Percentiles rank a stretch among this genome's conserved stretches.
Evolutionary conservation across 805 yeast genomes (phyloP).

Genomic region (Saturnispora ahearnii): DNA sequence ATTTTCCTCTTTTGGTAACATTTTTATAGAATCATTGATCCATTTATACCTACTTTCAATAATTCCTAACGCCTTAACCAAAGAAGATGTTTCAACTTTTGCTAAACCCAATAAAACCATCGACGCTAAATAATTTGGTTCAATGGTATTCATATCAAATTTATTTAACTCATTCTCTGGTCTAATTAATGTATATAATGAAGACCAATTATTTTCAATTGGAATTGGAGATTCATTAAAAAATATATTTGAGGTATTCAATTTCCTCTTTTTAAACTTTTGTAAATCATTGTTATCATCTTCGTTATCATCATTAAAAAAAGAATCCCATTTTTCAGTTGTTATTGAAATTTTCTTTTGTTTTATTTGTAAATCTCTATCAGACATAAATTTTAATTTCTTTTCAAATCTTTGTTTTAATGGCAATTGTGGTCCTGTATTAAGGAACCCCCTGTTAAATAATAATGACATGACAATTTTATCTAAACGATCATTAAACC

Average conservation of each 20-base stretch:
- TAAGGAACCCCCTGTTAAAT: slow-evolving; percentile 27
- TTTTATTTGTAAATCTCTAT: slow-evolving; percentile 22
- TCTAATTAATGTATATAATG: slow-evolving; percentile 60
- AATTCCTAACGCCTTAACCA: slow-evolving; percentile 61
- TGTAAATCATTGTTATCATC: slow-evolving; percentile 17
- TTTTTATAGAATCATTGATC: slow-evolving; percentile 22
- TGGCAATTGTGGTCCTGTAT: slow-evolving; percentile 20
- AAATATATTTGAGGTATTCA: slow-evolving; percentile 16
- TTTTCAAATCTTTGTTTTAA: slow-evolving; percentile 27
- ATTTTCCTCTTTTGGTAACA: neutral
- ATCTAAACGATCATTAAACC: slow-evolving; percentile 31
- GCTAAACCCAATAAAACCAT: slow-evolving; percentile 62
- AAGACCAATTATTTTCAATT: slow-evolving; percentile 41
- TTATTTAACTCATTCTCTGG: slow-evolving; percentile 45
- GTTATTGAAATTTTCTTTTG: slow-evolving; percentile 22
- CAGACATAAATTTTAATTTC: slow-evolving; percentile 26
- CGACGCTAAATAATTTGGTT: slow-evolving; percentile 51
- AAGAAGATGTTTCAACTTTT: slow-evolving; percentile 40
- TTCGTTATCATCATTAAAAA: slow-evolving; percentile 34
- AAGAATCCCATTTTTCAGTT: slow-evolving; percentile 30
- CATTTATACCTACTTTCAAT: slow-evolving; percentile 53
- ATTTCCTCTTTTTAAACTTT: slow-evolving; percentile 18
- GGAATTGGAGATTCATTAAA: slow-evolving; percentile 28
- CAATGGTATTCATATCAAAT: slow-evolving; percentile 66
- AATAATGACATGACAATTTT: slow-evolving; percentile 26